Evolutionary conservation across 805 yeast species (phyloP), one percentile per base, ranked within the genome.

Genomic region (Cyberlindnera sargentensis): DNA sequence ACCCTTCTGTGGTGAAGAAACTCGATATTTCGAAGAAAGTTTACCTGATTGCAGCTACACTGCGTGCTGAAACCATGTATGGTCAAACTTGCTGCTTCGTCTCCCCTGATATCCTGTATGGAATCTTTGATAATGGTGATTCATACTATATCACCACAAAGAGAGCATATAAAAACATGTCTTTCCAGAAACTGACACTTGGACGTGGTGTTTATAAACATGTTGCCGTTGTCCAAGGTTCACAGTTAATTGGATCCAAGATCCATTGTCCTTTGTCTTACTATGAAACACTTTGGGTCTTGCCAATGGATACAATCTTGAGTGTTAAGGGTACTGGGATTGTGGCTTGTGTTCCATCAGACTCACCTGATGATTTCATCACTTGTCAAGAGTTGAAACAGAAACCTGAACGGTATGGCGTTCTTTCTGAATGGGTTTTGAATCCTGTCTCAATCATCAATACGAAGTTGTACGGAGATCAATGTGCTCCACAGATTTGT

Each of bases 11-110:
- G n/a, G 57, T 60, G 24, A 55, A 63, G 25, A 51, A 49, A 10
- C 58, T 78, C 26, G 69, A 65, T 38, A 57, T 64, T 37, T 64
- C 72, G 23, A 87, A 85, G 70, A 84, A 81, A 55, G 72, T 89
- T 28, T 88, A 64, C 69, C 72, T 93, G 48, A 88, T 93, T 40
- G 99, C 99, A 47, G 98, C 98, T 28, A 93, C 99, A 55, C 78
- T 93, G 61, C 82, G 99, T 71, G 97, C 99, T 30, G 99, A 93
- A 71, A 93, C 99, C 55, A 88, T 93, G 97, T 90, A 90, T 61
- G 98, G 97, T 51, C 98, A 93, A 73, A 87, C 96, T 5, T 87
- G 96, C 74, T 90, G 97, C 76, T 93, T 91, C 58, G 98, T 93
- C 25, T 86, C 96, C 28, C 96, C 98, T 63, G 88, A 85, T 71